These are phyloP conservation scores for Polygonum aviculare DNA, from an alignment of 148 eudicot species.

Conservation along the genomic window DNA sequence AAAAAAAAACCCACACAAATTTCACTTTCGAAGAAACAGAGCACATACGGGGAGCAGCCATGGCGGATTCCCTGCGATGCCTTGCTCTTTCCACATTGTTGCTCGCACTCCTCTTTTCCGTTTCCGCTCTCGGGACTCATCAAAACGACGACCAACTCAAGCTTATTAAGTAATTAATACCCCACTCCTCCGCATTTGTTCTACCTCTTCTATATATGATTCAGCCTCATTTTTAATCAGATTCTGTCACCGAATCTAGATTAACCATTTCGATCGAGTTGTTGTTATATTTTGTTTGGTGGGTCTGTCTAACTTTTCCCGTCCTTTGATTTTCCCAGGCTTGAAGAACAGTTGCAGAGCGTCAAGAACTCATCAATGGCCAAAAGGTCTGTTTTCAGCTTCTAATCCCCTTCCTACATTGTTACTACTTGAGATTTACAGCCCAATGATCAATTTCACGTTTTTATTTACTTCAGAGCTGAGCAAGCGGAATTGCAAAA, in stretches of 20 bases:
- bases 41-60: background rate
- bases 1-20: background rate
- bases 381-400: conserved; percentile 35
- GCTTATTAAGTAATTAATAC: background rate
- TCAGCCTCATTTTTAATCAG: background rate
- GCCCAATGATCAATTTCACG: background rate
- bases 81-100: background rate
- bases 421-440: too few relatives aligned
- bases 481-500: conserved; percentile 30
- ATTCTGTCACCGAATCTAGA: background rate
- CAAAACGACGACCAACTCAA: background rate
- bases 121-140: background rate
- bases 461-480: conserved; percentile 27
- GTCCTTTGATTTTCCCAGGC: conserved; percentile 19
- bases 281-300: background rate
- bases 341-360: conserved; percentile 48
- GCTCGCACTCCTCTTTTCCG: background rate
- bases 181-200: background rate
- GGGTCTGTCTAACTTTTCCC: background rate
- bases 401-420: background rate
- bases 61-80: background rate
- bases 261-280: background rate
- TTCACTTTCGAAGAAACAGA: background rate
- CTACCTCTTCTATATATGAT: background rate
- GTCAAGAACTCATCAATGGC: conserved; percentile 56